Base-by-base conservation (phyloP, 495 filamentous ascomycete genomes). In the Penicillium bovifimosum region DNA sequence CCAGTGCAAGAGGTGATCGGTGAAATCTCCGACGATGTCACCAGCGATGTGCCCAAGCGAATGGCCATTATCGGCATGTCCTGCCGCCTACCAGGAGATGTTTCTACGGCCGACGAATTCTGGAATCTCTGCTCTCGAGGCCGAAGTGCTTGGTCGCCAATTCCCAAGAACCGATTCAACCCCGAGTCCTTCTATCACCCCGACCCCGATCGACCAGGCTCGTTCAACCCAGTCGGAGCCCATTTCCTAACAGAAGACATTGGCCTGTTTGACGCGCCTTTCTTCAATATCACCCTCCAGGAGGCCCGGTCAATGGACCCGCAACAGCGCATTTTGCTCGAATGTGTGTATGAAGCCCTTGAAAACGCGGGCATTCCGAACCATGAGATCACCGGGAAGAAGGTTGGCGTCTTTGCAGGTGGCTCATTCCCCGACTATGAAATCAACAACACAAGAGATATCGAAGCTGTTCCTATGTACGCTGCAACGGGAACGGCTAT, bases 221-320 rank as follows among this genome's bases (percentile, higher is more conserved):
- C 52, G 1, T 61, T 62, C 31, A 70, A 64, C 40, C 50, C 60
- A 0, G 29, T 35, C 10, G 48, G 63, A 10, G 56, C 60, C 0
- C 67, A 75, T 50, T 73, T 76, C 56, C 57, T 87, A 13, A 64
- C 77, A 0, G 69, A 81, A 45, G 74, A 84, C 54, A 58, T 76
- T 6, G 63, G 67, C 3, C 61, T 68, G 2, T 87, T 87, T 52
- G 84, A 87, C 55, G 70, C 80, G 0, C 41, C 58, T 20, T 83
- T 87, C 63, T 80, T 79, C 59, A 63, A 63, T 11, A 72, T 77
- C 17, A 64, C 67, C 0, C 65, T 72, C 0, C 62, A 61, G 29
- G 77, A 79, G 50, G 76, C 74, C 9, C 55, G 63, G 4, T 61
- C 65, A 0, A 69, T 80, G 40, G 77, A 80, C 52, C 76, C 77